Base-by-base conservation (phyloP, 805 yeast genomes). In the Hagleromyces aurorensis region DNA sequence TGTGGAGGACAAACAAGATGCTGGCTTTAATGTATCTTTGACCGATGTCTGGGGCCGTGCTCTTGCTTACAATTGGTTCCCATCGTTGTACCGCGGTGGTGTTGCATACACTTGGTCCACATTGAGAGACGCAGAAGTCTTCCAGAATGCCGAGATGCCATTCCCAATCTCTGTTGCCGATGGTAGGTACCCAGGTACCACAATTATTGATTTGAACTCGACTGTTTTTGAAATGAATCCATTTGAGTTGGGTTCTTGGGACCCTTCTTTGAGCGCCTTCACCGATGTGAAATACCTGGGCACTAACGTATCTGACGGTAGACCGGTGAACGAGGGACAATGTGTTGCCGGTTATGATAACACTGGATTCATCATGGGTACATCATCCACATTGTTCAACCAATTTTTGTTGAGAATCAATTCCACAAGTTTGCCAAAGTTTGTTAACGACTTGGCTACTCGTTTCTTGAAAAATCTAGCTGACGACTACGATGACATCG, bases 171-270 rank as follows among this genome's bases (percentile, higher is more conserved):
- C 70, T 41, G 79, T 70, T 41, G 71, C 77, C 9, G 75, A 74
- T 49, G 84, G 84, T 27, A 64, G 85, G 54, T 63, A 70, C 13
- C 83, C 83, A 7, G 75, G 73, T 13, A 65, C 79, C 2, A 35
- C 38, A 5, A 64, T 80, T 30, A 61, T 82, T 34, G 65, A 70
- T 40, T 52, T 59, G 25, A 85, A 83, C 61, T 78, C 94, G 3
- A 82, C 95, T 1, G 70, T 67, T 27, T 73, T 75, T 37, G 73
- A 75, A 41, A 56, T 73, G 44, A 69, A 67, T 30, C 89, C 93
- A 9, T 77, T 62, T 45, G 82, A 78, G 50, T 59, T 86, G 50
- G 96, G 96, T 5, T 76, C 93, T 3, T 85, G 94, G 94, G 96
- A 86, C 49, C 82, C 85, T 13, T 62, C 78, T 1, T 55, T 82